Conservation (phyloP, 2,329 filamentous ascomycete genomes). For the Trichothecium sympodiale region DNA sequence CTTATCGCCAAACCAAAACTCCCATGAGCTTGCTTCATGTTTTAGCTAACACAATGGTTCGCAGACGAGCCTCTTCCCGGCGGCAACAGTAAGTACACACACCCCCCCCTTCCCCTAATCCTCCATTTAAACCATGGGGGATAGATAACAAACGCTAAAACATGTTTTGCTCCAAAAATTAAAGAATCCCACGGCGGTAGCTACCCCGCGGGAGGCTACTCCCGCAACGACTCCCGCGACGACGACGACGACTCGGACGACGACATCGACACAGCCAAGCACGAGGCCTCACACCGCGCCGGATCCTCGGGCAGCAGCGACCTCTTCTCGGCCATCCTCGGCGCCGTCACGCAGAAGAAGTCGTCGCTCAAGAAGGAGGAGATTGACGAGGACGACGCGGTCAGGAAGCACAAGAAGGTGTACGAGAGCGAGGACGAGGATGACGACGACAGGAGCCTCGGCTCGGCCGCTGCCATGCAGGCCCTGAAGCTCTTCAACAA, state of each 20-base stretch:
- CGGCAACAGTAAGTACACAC: conserved; percentile 17
- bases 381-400: conserved; percentile 47
- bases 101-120: neutral
- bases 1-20: too few relatives aligned
- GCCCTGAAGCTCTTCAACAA: conserved; percentile 69
- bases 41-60: neutral
- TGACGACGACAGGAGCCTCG: conserved; percentile 43
- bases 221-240: conserved; percentile 19
- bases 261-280: conserved; percentile 34
- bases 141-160: conserved; percentile 2
- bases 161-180: too few relatives aligned
- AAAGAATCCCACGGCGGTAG: conserved; percentile 20
- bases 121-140: neutral
- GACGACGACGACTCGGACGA: conserved; percentile 28
- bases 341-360: conserved; percentile 38
- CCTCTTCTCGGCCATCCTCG: conserved; percentile 38
- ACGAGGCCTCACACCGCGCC: conserved; percentile 34
- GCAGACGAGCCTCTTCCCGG: conserved; percentile 5
- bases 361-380: conserved; percentile 34
- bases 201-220: conserved; percentile 16
- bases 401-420: conserved; percentile 64
- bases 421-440: conserved; percentile 43
- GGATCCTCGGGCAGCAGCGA: conserved; percentile 33
- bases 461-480: conserved; percentile 69
- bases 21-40: too few relatives aligned